Evolutionary conservation across 371 early-diverging fungal species (phyloP), one percentile per base, ranked within the genome.

Genomic region (Mucor velutinosus): DNA sequence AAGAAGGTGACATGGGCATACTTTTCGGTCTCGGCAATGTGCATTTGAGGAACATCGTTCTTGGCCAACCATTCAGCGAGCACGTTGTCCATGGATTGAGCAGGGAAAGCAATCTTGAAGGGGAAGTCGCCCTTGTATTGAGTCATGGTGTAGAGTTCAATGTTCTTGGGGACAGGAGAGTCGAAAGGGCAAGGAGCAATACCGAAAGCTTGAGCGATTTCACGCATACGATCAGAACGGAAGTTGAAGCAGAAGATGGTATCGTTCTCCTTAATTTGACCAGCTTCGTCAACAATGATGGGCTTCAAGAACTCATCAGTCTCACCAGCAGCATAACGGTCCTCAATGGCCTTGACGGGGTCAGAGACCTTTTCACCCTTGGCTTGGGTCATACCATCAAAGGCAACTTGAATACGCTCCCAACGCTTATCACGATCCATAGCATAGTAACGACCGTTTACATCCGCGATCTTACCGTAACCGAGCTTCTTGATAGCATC

Each of bases 1-100:
- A 99, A 99, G 92, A 99, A 99, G 59, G 99, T 99, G 41, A 99
- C 99, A 82, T 99, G 99, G 23, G 99, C 99, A 80, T 97, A 98
- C 87, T 99, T 99, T 78, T 99, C 99, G 11, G 99, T 99, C 84
- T 99, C 99, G 35, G 95, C 98, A 69, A 99, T 89, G 80, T 99
- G 99, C 80, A 91, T 89, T 84, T 99, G 99, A 23, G 91, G 86
- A 39, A 97, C 79, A 21, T 85, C 80, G 66, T 92, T 83, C 82
- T 91, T 90, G 71, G 90, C 89, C 57, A 99, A 85, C 94, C 97
- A 95, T 78, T 99, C 99, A 53, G 95, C 97, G 61, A 99, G 84
- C 57, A 98, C 98, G 69, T 99, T 97, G 75, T 91, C 91, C 97
- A 99, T 97, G 64, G 88, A 90, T 78, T 97, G 96, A 56, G 96